Base-by-base conservation (phyloP, 2,329 filamentous ascomycete species). In the Pseudogymnoascus sp. region DNA sequence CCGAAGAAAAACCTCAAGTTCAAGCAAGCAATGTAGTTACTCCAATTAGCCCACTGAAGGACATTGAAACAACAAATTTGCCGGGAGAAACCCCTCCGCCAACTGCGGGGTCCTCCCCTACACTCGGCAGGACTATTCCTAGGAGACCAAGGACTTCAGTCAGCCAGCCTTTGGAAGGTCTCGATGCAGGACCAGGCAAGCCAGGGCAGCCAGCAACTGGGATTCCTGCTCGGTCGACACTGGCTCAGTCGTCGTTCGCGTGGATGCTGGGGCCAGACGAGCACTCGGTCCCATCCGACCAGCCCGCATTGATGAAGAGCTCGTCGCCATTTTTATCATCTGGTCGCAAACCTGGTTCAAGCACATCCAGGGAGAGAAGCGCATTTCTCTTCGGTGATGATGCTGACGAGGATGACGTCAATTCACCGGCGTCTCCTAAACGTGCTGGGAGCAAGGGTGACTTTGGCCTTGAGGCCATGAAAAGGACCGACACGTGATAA, bases 221-320 rank as follows among this genome's bases (percentile, higher is more conserved):
- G 1, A 80, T 85, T 14, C 84, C 83, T 0, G 84, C 84, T 18
- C 81, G 87, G 21, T 88, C 88, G 3, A 84, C 81, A 0, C 79
- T 91, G 35, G 87, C 88, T 1, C 88, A 90, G 67, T 91, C 89
- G 6, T 88, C 87, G 3, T 92, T 91, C 72, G 87, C 88, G 1
- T 91, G 88, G 87, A 92, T 92, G 88, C 79, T 92, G 1, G 86
- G 87, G 67, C 82, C 72, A 33, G 71, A 72, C 61, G 59, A 65
- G 60, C 63, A 60, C 9, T 61, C 69, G 28, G 63, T 67, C 18
- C 59, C 38, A 18, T 66, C 68, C 8, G 37, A 61, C 1, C 67
- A 65, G 60, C 61, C 68, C 23, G 66, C 68, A 38, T 63, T 70
- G 2, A 69, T 69, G 11, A 72, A 69, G 61, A 63, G 67, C n/a